Evolutionary conservation across 805 yeast genomes (phyloP), one percentile per base, ranked within the genome.

Genomic region (Jamesozyma hellenica): DNA sequence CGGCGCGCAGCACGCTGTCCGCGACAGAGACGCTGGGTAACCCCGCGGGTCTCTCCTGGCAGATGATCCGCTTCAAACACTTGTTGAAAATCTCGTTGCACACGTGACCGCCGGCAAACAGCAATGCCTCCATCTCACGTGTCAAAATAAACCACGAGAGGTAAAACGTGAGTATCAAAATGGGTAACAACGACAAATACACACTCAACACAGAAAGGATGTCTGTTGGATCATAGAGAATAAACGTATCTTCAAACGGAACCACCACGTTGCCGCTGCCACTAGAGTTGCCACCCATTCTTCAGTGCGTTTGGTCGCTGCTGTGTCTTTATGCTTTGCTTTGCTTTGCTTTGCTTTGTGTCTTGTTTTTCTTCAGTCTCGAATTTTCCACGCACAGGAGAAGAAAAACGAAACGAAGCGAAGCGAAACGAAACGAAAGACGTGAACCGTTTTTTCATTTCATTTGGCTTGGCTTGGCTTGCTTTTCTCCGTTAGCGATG

Each of bases 171-270:
- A 88, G 70, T 16, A 84, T 67, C 31, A 79, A 73, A 39, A 88
- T 82, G 1, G 98, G 98, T 7, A 80, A 65, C 21, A 92, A 67
- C 15, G 97, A 82, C 41, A 82, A 71, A 38, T 81, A 73, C 1
- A 90, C 96, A 9, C 77, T 64, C 0, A 72, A 51, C 27, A 74
- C 56, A 3, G 94, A 77, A 9, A 83, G 35, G 5, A 64, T 47
- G 52, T 80, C 92, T 11, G 63, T 57, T 6, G 87, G 80, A 47
- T 82, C 79, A 53, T 87, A 90, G 17, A 84, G 64, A 15, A 90
- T 82, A 53, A 82, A 81, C 0, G 96, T 87, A 53, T 84, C 86
- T 55, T 87, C 95, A 54, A 87, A 82, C 0, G 94, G 90, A 3
- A 67, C 58, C 23, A 33, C n/a, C n/a, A n/a, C 7, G 13, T 28